Evolutionary conservation across 2,329 filamentous ascomycete genomes (phyloP).

Genomic region (Cylindrodendrum hubeiense): DNA sequence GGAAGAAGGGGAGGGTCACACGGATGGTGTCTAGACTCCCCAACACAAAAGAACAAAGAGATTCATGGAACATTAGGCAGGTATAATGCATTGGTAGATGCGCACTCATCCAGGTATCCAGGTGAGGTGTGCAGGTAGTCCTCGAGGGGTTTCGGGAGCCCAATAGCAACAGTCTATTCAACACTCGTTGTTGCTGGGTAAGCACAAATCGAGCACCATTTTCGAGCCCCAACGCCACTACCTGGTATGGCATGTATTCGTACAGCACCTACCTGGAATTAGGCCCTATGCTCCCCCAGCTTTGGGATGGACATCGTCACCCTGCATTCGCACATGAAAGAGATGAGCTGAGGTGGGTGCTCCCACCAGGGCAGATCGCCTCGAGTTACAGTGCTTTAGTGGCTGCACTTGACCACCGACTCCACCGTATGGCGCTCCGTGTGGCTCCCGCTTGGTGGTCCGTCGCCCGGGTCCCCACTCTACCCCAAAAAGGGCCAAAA

Average conservation of each 20-base stretch:
- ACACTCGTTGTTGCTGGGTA: too few relatives aligned
- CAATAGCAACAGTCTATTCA: too few relatives aligned
- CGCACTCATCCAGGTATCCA: not conserved
- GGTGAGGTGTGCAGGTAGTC: too few relatives aligned
- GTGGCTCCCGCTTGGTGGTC: slow-evolving; percentile 13
- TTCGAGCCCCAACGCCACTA: not conserved
- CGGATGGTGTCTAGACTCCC: not conserved
- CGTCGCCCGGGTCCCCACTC: slow-evolving; percentile 9
- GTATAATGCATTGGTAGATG: not conserved
- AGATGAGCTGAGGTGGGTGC: not conserved
- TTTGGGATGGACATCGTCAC: not conserved
- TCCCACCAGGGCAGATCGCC: not conserved
- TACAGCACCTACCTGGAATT: not conserved
- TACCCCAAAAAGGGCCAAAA: slow-evolving; percentile 5
- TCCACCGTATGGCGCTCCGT: slow-evolving; percentile 16
- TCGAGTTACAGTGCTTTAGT: slow-evolving; percentile 6
- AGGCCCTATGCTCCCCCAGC: not conserved
- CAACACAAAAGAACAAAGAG: not conserved
- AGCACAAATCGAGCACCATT: too few relatives aligned
- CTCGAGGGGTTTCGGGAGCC: too few relatives aligned
- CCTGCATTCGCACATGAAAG: not conserved
- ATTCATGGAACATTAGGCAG: not conserved
- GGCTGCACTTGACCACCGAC: not conserved
- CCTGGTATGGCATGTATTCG: not conserved
- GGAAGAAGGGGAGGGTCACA: not conserved